Evolutionary conservation across 2,329 filamentous ascomycete genomes (phyloP), one percentile per base, ranked within the genome.

Genomic region (Bisporella sp.): DNA sequence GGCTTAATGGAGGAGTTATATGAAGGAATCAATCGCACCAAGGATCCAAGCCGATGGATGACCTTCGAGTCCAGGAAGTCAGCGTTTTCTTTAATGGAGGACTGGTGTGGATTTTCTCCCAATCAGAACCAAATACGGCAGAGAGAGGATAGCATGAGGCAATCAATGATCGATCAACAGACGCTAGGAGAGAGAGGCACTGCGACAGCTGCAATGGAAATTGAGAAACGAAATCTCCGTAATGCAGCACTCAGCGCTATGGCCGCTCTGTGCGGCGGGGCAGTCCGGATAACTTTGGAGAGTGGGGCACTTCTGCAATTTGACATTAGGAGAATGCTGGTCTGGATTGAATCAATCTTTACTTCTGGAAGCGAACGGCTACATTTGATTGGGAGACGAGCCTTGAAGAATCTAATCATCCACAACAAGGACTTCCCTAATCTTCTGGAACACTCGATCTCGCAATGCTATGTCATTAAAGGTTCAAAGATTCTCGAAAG

Each of bases 31-130:
- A 93, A 92, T 59, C 80, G 84, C 47, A 89, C 89, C 0, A 84
- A 83, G 54, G 89, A 96, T 53, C 87, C 90, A 1, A 85, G 89
- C 4, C 80, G 89, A 32, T 99, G 93, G 92, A 93, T 99, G 81
- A 91, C 93, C 0, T 99, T 99, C 63, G 93, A 99, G 66, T 89
- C 91, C 9, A 79, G 95, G 40, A 96, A 96, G 65, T 96, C 93
- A 5, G 87, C 92, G 0, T 99, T 99, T 64, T 85, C 91, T 0
- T 72, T 99, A 45, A 97, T 99, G 91, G 93, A 99, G 68, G 92
- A 97, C 57, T 99, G 95, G 95, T 99, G 93, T 65, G 93, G 93
- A 2, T 96, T 95, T 66, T 96, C 91, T 6, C 89, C 91, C 0
- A 96, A 96, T 57, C 89, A 95, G 64, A 76, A 73, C 11, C 87